Evolutionary conservation across 768 basidiomycete genomes (phyloP).

Genomic region (Sarcodon aspratus): DNA sequence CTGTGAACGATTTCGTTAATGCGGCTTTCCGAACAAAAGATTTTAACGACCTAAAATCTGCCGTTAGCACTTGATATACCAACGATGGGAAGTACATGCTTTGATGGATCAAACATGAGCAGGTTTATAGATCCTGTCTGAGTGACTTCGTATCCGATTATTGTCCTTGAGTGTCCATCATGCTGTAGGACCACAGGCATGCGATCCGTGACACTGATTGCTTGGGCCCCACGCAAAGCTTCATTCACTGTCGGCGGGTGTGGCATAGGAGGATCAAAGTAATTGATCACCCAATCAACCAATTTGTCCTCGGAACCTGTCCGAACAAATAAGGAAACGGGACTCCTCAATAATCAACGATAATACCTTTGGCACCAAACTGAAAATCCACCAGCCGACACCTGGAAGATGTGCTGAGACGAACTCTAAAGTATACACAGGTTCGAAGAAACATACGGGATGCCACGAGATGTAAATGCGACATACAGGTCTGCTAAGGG

Average conservation of each 20-base stretch:
- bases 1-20: too few relatives aligned
- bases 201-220: conserved; percentile 45
- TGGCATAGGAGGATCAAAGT: conserved; percentile 38
- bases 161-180: conserved; percentile 75
- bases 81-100: conserved; percentile 23
- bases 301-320: conserved; percentile 29
- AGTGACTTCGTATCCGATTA: conserved; percentile 73
- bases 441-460: conserved; percentile 51
- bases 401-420: conserved; percentile 19
- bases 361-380: conserved; percentile 32
- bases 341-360: not conserved
- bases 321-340: not conserved
- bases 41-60: too few relatives aligned
- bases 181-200: conserved; percentile 83
- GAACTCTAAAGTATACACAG: too few relatives aligned
- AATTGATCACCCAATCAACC: conserved; percentile 63
- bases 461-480: conserved; percentile 66
- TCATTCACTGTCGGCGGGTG: conserved; percentile 32
- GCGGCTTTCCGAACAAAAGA: too few relatives aligned
- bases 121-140: conserved; percentile 49
- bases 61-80: not conserved
- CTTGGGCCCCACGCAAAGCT: conserved; percentile 34
- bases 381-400: conserved; percentile 59
- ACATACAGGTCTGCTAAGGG: conserved; percentile 54
- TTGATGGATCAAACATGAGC: conserved; percentile 69